These are phyloP conservation scores for Tritrichomonas foetus DNA, from an alignment of 208 protist genomes.

Conservation along the genomic window DNA sequence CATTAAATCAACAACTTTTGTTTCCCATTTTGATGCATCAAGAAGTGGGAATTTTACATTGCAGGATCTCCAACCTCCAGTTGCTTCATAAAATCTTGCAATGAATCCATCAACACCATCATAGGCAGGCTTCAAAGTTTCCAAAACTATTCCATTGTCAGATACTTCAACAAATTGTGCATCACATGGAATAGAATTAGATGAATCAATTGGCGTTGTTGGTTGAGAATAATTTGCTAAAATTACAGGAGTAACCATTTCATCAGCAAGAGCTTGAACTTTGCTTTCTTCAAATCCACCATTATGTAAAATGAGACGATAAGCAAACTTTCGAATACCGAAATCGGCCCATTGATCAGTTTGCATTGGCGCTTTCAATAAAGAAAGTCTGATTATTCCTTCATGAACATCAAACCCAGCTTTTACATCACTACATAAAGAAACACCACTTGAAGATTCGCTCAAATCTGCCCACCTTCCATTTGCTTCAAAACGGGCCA, in stretches of 20 bases:
- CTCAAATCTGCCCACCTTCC: background rate
- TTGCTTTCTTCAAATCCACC: background rate
- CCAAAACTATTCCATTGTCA: background rate
- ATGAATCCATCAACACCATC: background rate
- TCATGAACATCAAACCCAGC: background rate
- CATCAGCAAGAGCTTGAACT: background rate
- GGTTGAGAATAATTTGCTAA: background rate
- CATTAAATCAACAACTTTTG: no score
- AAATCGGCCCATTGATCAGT: conserved; percentile 32
- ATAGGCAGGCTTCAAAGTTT: background rate
- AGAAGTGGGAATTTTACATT: background rate
- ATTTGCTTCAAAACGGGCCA: background rate
- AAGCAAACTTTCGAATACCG: background rate
- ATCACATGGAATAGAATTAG: background rate
- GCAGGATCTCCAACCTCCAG: background rate
- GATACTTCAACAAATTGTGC: background rate
- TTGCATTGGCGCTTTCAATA: background rate
- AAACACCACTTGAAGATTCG: background rate
- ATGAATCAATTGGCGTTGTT: background rate
- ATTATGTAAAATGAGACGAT: background rate
- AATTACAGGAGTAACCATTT: background rate
- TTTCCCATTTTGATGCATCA: background rate
- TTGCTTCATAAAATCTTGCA: background rate
- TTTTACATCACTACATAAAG: background rate
- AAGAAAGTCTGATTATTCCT: background rate